Conservation (phyloP, 1,284 basidiomycete species). For the Peniophora sp. region DNA sequence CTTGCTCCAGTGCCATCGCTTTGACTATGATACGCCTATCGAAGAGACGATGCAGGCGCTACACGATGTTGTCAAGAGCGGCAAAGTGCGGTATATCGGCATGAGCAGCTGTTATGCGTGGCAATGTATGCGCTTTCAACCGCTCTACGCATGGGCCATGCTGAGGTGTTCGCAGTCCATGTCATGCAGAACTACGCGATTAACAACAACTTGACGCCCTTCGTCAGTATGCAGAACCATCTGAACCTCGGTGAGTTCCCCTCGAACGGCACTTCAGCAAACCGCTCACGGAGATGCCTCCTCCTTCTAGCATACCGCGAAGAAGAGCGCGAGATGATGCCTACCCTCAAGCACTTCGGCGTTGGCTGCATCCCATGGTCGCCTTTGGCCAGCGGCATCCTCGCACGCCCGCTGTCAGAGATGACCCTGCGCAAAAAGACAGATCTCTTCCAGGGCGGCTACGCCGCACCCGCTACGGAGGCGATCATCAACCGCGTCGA, state of each 20-base stretch:
- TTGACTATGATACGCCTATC: background rate
- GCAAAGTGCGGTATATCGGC: slow-evolving; percentile 8
- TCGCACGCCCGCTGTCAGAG: slow-evolving; percentile 21
- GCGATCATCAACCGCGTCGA: background rate
- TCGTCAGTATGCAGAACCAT: slow-evolving; percentile 10
- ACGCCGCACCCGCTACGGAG: background rate
- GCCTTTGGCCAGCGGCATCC: slow-evolving; percentile 29
- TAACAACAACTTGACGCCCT: slow-evolving; percentile 6
- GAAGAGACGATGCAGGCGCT: slow-evolving; percentile 8
- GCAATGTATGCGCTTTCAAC: slow-evolving; percentile 4
- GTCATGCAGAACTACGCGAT: slow-evolving; percentile 10
- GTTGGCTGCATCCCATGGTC: slow-evolving; percentile 28
- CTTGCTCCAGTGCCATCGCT: slow-evolving; percentile 40
- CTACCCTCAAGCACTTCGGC: slow-evolving; percentile 19
- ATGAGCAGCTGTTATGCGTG: slow-evolving; percentile 8
- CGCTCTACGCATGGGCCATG: background rate
- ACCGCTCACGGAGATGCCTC: too few relatives aligned
- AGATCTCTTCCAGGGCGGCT: background rate
- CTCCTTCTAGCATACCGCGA: slow-evolving; percentile 28
- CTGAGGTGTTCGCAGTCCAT: slow-evolving; percentile 1
- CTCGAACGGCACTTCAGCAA: too few relatives aligned
- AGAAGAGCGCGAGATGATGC: slow-evolving; percentile 44
- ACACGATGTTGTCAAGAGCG: slow-evolving; percentile 6
- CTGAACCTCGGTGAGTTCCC: slow-evolving; percentile 10
- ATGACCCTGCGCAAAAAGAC: background rate